phyloP scores from a whole-genome alignment of 2,329 filamentous ascomycete species.

The Aspergillus oerlinghausenensis region DNA sequence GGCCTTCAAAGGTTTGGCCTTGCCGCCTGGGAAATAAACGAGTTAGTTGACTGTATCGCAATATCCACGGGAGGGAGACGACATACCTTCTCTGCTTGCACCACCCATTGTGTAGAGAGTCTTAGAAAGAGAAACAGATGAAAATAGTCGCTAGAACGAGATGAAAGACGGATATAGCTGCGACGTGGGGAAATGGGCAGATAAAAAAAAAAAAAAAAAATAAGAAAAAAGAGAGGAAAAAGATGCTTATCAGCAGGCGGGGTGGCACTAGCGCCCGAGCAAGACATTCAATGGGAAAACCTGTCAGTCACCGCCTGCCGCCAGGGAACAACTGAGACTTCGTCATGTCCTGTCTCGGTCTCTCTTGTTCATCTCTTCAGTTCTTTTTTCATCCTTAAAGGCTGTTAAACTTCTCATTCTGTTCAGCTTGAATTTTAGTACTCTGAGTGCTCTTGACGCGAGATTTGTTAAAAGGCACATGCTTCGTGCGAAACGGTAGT shows the following conservation, averaged over 20 bases:
- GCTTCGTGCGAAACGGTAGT: constrained; percentile 13
- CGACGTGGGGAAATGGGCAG: constrained; percentile 2
- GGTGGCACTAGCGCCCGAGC: constrained; percentile 15
- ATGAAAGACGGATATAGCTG: background rate
- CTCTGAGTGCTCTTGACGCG: background rate
- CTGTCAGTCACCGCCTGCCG: constrained; percentile 8
- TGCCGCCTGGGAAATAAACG: constrained; percentile 58
- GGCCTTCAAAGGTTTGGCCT: constrained; percentile 80
- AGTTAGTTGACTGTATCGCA: constrained; percentile 3
- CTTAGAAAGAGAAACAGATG: constrained; percentile 3
- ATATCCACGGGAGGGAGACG: background rate
- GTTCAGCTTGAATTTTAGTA: background rate
- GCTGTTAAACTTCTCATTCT: background rate
- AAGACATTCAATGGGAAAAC: constrained; percentile 13
- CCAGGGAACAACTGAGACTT: constrained; percentile 1
- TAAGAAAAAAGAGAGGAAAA: background rate
- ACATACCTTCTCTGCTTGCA: constrained; percentile 60
- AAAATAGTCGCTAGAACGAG: background rate
- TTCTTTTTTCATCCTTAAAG: background rate
- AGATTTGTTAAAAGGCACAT: constrained; percentile 1
- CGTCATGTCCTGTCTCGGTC: constrained; percentile 1
- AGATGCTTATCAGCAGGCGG: constrained; percentile 10
- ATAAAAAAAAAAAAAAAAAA: constrained; percentile 4
- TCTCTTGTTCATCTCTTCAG: background rate
- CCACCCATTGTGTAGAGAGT: constrained; percentile 56